A percentile compares a stretch with the other conserved stretches of the same genome.
These are phyloP conservation scores for Hericium alpestre DNA, from an alignment of 768 basidiomycete species.

Conservation along the genomic window DNA sequence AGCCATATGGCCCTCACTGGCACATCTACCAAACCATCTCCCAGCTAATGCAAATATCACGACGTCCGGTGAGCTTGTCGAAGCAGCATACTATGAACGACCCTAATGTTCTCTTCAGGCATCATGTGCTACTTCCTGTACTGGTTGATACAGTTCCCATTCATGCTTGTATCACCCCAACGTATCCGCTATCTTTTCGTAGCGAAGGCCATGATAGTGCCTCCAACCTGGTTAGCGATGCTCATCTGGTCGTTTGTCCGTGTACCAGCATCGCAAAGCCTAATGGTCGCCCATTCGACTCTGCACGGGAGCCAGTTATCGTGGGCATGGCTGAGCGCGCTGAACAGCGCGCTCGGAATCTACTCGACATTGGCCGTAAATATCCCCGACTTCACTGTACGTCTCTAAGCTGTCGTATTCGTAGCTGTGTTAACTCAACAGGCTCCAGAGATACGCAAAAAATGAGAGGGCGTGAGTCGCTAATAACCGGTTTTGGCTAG, in stretches of 20 bases:
- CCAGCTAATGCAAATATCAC: constrained; percentile 51
- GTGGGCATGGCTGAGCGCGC: constrained; percentile 72
- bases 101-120: constrained; percentile 25
- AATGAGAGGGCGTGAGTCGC: constrained; percentile 44
- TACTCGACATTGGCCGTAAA: constrained; percentile 69
- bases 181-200: constrained; percentile 69
- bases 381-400: constrained; percentile 74
- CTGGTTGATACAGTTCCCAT: constrained; percentile 68
- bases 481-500: background rate
- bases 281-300: constrained; percentile 41
- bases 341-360: constrained; percentile 70
- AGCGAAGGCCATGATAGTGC: constrained; percentile 42
- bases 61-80: constrained; percentile 34
- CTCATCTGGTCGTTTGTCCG: constrained; percentile 73
- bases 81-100: background rate
- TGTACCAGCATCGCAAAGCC: constrained; percentile 41
- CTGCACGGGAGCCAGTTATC: constrained; percentile 43
- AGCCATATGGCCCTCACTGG: constrained; percentile 72
- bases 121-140: constrained; percentile 68
- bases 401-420: background rate
- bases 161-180: constrained; percentile 70
- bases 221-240: constrained; percentile 57
- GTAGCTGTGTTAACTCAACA: background rate
- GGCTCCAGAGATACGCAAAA: constrained; percentile 57
- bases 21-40: constrained; percentile 53